Conservation (phyloP, 2,329 filamentous ascomycete genomes). For the Lachnellula willkommii region DNA sequence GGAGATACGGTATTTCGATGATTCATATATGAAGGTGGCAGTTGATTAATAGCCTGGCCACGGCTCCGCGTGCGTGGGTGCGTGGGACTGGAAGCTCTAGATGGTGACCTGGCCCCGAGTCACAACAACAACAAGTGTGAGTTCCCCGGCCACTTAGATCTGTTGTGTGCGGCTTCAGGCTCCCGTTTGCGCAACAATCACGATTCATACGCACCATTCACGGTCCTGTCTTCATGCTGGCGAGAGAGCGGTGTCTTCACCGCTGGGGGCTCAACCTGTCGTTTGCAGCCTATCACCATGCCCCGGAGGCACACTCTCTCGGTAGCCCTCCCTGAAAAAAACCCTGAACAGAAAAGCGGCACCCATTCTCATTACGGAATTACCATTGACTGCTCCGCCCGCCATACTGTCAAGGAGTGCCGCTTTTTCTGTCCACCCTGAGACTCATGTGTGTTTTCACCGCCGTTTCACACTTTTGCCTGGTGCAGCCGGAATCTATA, state of each 20-base stretch:
- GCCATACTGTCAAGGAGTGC: too few relatives aligned
- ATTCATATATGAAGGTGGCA: neutral
- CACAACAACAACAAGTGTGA: neutral
- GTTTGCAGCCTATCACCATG: neutral
- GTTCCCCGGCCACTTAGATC: neutral
- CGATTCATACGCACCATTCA: neutral
- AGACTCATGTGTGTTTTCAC: neutral
- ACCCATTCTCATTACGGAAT: too few relatives aligned
- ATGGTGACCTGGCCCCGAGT: neutral
- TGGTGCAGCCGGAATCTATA: neutral
- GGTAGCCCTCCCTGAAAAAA: too few relatives aligned
- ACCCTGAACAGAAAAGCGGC: too few relatives aligned
- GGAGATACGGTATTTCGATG: neutral
- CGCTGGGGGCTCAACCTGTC: neutral
- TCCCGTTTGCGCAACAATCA: neutral
- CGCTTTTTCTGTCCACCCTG: too few relatives aligned
- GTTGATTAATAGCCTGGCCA: neutral
- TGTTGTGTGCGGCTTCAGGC: neutral
- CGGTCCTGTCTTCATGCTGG: neutral
- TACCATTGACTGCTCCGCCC: too few relatives aligned
- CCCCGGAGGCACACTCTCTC: neutral
- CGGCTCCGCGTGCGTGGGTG: too few relatives aligned
- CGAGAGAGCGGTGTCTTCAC: neutral
- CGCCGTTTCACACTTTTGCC: conserved; percentile 1
- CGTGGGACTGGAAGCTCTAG: too few relatives aligned